Base-by-base conservation (phyloP, 2,329 filamentous ascomycete species). In the Hypoxylon sp. region DNA sequence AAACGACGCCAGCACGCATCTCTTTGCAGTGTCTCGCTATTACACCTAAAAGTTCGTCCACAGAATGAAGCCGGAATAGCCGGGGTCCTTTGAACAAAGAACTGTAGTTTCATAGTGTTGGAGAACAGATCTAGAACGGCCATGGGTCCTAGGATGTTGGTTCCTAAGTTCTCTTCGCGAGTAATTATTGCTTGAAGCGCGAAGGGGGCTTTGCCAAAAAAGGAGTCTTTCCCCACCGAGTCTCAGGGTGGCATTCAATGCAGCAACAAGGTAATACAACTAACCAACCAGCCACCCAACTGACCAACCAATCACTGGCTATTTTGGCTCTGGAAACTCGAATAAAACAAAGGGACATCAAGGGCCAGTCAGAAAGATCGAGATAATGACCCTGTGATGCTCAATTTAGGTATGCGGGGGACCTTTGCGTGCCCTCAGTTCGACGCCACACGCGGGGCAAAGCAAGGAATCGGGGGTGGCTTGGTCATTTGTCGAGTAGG, bases 101-200 rank as follows among this genome's bases (percentile, higher is more conserved):
- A 42, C 6, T 40, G 33, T 20, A 20, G 11, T 51, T 22, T 46
- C 54, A 48, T 48, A 49, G 46, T 5, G 42, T 57, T 46, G 54
- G 54, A 57, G 40, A 57, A 33, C 25, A 46, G 54, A n/a, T 17
- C 20, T 13, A 46, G 22, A 46, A 48, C 48, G 17, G 54, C 25
- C 54, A 48, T 48, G 25, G 30, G 42, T 57, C 40, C 20, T 35
- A 31, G 40, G 7, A 22, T 35, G 40, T 57, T 46, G 40, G 54
- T 57, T 57, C 27, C 30, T 51, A 20, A 33, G 27, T 27, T 3
- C 25, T 27, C 25, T 44, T 37, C 13, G 35, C 35, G 13, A 37
- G 6, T 6, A n/a, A 27, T 27, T 27, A 44, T 44, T 22, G 8
- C 40, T 44, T 22, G 40, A 20, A 44, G 11, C 8, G 35, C 13